Base-by-base conservation (phyloP, 768 basidiomycete species). In the Lactarius pseudohatsudake region DNA sequence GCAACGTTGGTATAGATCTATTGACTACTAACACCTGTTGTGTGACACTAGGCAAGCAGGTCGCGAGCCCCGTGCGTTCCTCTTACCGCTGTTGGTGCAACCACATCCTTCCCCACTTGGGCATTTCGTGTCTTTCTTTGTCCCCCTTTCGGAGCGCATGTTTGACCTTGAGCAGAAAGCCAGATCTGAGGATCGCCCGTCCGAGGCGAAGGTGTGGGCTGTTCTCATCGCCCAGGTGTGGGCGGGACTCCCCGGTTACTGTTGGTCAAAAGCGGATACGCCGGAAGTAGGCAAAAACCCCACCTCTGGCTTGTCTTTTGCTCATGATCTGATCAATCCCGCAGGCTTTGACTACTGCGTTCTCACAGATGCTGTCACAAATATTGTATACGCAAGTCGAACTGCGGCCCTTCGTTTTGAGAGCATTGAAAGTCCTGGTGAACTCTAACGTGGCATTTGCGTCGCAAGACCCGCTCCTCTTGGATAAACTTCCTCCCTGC, bases 121-220 rank as follows among this genome's bases (percentile, higher is more conserved):
- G 0, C 96, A 96, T 78, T 99, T 98, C 73, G 82, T 92, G 40
- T 84, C 85, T 2, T 92, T 92, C 76, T 98, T 98, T 71, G 90
- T 98, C 9, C 96, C 96, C 20, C 78, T 98, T 58, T 97, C 95
- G 57, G 96, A 98, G 76, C 83, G 87, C 20, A 89, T 98, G 84
- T 99, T 98, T 73, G 85, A 93, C 72, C 78, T 92, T 43, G 91
- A 96, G 74, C 86, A 91, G 66, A 87, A 84, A 18, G 91, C 94
- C 0, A 91, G 92, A 69, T 79, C 81, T 8, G 89, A 88, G 62
- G 86, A 84, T 15, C 85, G 87, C 43, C 84, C 83, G 59, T 87
- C 91, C 0, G 95, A 98, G 76, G 91, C 90, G 16, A 99, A 98
- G 77, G 88, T 98, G 43, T 99, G 94, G 93, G 91, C 86, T 69